A percentile compares a stretch with the other conserved stretches of the same genome.
Evolutionary conservation across 2,329 filamentous ascomycete genomes (phyloP).

Genomic region (Mycosphaerelloides madeirae): DNA sequence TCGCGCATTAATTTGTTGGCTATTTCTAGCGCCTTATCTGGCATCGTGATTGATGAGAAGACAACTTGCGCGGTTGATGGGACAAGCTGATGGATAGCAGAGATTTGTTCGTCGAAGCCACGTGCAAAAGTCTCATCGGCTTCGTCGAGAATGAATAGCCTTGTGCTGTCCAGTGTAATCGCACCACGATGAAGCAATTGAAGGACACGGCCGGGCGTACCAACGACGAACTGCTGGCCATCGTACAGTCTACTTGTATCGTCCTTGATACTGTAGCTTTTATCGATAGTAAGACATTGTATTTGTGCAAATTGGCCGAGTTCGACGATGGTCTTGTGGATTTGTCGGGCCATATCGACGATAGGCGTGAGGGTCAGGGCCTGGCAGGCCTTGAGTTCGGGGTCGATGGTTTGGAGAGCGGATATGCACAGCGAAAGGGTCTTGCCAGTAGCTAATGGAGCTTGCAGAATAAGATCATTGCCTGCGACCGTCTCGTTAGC

Average conservation of each 20-base stretch:
- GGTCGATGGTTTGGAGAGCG: neutral
- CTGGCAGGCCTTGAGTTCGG: neutral
- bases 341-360: neutral
- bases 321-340: neutral
- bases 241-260: neutral
- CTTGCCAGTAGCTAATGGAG: conserved; percentile 1
- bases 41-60: neutral
- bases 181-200: neutral
- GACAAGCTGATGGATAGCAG: neutral
- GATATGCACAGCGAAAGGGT: conserved; percentile 1
- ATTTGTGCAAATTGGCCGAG: neutral
- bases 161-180: neutral
- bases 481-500: conserved; percentile 1
- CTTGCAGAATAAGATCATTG: neutral
- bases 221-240: conserved; percentile 2
- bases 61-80: conserved; percentile 1
- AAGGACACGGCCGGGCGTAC: neutral
- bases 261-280: neutral
- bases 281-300: neutral
- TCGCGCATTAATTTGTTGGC: neutral
- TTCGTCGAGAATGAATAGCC: conserved; percentile 1
- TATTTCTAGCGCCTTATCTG: neutral
- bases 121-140: conserved; percentile 1
- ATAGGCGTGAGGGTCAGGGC: neutral
- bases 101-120: neutral